These are phyloP conservation scores for Pseudocercospora musae DNA, from an alignment of 2,329 filamentous ascomycete species.

Conservation along the genomic window DNA sequence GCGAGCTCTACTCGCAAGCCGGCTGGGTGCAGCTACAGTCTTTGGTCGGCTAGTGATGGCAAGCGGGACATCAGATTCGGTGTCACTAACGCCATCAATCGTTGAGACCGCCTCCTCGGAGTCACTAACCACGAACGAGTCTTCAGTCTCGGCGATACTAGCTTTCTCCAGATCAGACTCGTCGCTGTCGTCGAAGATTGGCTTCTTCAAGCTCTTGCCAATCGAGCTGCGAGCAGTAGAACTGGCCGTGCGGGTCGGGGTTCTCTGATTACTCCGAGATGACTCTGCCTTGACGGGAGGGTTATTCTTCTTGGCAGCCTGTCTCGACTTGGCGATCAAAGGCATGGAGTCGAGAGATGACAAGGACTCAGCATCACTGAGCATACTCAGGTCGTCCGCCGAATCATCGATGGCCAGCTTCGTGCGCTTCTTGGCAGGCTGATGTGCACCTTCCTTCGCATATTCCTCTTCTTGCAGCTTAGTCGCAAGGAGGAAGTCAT, in stretches of 20 bases:
- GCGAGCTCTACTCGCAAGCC: conserved; percentile 8
- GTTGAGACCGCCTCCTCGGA: conserved; percentile 27
- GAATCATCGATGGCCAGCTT: conserved; percentile 31
- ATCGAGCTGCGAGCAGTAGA: conserved; percentile 26
- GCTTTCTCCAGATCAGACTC: conserved; percentile 34
- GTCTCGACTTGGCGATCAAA: conserved; percentile 3
- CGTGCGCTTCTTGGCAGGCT: conserved; percentile 27
- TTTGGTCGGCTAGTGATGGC: conserved; percentile 5
- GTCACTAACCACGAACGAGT: conserved; percentile 29
- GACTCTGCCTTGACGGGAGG: conserved; percentile 15
- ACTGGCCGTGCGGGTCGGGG: conserved; percentile 23
- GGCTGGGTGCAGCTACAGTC: not conserved
- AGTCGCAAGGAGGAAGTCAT: conserved; percentile 32
- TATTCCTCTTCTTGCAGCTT: conserved; percentile 39
- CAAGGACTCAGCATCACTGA: conserved; percentile 32
- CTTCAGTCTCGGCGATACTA: conserved; percentile 28
- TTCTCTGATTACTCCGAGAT: conserved; percentile 18
- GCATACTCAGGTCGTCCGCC: conserved; percentile 30
- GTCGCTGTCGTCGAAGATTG: conserved; percentile 37
- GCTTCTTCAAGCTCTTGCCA: conserved; percentile 26
- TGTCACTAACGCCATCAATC: conserved; percentile 20
- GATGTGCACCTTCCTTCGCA: conserved; percentile 14
- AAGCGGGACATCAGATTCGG: conserved; percentile 33
- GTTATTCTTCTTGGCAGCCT: not conserved
- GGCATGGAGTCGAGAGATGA: conserved; percentile 22